Base-by-base conservation (phyloP, 495 filamentous ascomycete species). In the Podospora appendiculata region DNA sequence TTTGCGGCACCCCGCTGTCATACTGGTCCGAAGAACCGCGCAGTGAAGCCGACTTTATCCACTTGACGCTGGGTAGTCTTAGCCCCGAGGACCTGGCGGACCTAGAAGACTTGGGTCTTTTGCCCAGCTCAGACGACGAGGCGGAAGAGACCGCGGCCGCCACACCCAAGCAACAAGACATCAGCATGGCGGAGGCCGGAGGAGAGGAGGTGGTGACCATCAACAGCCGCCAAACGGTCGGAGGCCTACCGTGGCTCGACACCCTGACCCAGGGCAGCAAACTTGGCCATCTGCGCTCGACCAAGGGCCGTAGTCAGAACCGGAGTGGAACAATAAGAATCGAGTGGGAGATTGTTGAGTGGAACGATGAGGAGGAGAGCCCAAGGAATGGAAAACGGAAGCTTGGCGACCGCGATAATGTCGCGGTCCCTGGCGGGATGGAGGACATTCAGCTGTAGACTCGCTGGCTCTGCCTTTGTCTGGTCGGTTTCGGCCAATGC, bases 291-390 rank as follows among this genome's bases (percentile, higher is more conserved):
- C 65, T 90, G 60, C 84, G 82, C 64, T 69, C 79, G 52, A 69
- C 73, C 56, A 78, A 76, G 60, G 82, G 84, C 19, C 75, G 78
- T 1, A 67, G 73, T 43, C 69, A 71, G 18, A 81, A 75, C 49
- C 71, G 65, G 47, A 79, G 86, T 62, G 81, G 83, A 9, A 72
- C 68, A 12, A 78, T 78, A 12, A 79, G 70, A 32, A 76, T 93
- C 38, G 86, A 92, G 60, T 95, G 89, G 86, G 89, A 95, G 67
- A 73, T 96, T 53, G 78, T 82, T 41, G 90, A 96, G 65, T 90
- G 81, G 78, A 74, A 70, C n/a, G 69, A 58, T 73, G 72, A 32
- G 76, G 75, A 45, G 74, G 67, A 53, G 72, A 49, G 69, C 38
- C 67, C 64, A 7, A 52, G 45, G 18, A 59, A 35, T 39, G 66